A percentile compares a stretch with the other conserved stretches of the same genome.
Conservation (phyloP, 176 grass and related monocot genomes). For the Panicum miliaceum region DNA sequence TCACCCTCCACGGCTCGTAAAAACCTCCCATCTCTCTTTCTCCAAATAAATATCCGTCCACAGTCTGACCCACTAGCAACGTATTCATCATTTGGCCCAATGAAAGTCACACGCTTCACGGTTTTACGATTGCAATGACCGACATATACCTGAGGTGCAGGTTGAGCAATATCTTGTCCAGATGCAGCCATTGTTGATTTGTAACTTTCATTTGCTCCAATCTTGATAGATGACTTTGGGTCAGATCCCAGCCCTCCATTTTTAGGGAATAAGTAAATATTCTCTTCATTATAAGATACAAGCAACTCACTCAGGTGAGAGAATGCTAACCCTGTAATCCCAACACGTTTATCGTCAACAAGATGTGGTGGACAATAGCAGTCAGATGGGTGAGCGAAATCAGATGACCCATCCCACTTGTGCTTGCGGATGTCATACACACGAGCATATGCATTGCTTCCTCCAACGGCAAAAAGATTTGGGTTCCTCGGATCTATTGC, state of each 20-base stretch:
- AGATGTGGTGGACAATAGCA: conserved; percentile 85
- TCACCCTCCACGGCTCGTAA: conserved; percentile 80
- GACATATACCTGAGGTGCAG: conserved; percentile 57
- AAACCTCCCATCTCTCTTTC: conserved; percentile 76
- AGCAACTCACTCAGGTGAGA: conserved; percentile 82
- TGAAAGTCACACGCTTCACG: conserved; percentile 80
- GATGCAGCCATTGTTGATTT: conserved; percentile 40
- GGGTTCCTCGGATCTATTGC: conserved; percentile 76
- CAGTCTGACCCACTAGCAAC: conserved; percentile 89
- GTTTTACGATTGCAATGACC: conserved; percentile 85
- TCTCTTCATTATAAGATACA: conserved; percentile 79
- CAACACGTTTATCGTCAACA: conserved; percentile 48
- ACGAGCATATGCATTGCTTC: conserved; percentile 74
- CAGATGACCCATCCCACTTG: conserved; percentile 70
- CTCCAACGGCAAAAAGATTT: conserved; percentile 81
- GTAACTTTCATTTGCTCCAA: conserved; percentile 36
- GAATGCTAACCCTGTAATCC: conserved; percentile 85
- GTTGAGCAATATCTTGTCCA: conserved; percentile 31
- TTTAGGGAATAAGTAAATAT: conserved; percentile 83
- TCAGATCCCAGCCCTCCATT: conserved; percentile 74
- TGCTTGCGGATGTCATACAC: conserved; percentile 88
- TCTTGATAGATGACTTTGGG: conserved; percentile 36
- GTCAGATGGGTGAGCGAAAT: conserved; percentile 55
- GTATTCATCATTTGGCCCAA: conserved; percentile 90
- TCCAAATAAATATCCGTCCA: conserved; percentile 90